phyloP scores from a whole-genome alignment of 192 early-diverging fungal species.

The Bifiguratus adelaidae region DNA sequence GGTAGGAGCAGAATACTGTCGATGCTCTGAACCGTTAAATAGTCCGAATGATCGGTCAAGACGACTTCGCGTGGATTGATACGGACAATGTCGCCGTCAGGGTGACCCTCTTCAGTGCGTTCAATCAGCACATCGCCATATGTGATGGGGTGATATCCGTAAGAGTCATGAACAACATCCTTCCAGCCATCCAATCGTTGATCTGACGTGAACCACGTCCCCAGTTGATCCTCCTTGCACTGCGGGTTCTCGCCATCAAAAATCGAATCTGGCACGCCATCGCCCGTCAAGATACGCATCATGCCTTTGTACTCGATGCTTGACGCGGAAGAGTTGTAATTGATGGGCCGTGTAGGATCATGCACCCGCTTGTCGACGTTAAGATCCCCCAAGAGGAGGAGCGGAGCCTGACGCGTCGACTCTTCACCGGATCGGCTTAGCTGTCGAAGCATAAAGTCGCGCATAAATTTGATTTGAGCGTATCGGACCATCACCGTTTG shows the following conservation, averaged over 20 bases:
- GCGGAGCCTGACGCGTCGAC: constrained; percentile 31
- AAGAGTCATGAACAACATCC: constrained; percentile 45
- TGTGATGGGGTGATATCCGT: constrained; percentile 67
- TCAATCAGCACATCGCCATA: constrained; percentile 54
- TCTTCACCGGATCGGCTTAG: background rate
- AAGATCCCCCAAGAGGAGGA: constrained; percentile 58
- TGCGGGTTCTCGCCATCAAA: background rate
- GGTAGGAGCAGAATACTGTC: constrained; percentile 18
- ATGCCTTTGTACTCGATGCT: constrained; percentile 39
- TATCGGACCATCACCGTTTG: constrained; percentile 44
- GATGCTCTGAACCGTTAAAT: constrained; percentile 23
- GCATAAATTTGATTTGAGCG: constrained; percentile 53
- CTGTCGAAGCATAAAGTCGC: constrained; percentile 41
- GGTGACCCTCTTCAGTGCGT: constrained; percentile 33
- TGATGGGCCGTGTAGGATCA: too few species aligned
- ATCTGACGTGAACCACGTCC: background rate
- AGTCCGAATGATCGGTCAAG: constrained; percentile 40
- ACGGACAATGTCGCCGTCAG: constrained; percentile 2
- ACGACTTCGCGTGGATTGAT: constrained; percentile 42
- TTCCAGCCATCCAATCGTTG: constrained; percentile 2
- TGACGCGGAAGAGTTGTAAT: background rate
- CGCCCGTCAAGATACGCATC: constrained; percentile 38
- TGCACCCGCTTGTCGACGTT: constrained; percentile 51
- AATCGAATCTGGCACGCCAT: constrained; percentile 6
- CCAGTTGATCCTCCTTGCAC: background rate